Base-by-base conservation (phyloP, 495 filamentous ascomycete genomes). In the Clavariopsis aquatica region DNA sequence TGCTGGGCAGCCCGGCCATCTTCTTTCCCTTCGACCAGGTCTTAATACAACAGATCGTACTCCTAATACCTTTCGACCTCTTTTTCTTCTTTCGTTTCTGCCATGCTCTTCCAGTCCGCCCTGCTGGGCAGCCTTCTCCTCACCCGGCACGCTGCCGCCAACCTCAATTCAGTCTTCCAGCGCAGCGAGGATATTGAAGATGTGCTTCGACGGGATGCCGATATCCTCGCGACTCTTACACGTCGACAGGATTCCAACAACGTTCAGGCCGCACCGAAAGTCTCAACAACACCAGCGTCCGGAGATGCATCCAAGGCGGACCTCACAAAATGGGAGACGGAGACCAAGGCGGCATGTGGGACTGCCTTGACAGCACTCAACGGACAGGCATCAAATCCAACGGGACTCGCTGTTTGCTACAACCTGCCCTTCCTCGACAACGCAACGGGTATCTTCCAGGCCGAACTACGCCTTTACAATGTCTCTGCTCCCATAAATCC, bases 351-450 rank as follows among this genome's bases (percentile, higher is more conserved):
- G 13, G 85, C 86, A 7, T 89, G 86, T 73, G 70, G 66, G 53
- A 73, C 74, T 20, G 73, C 81, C 1, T 71, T 88, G 12, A 65
- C 69, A 4, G 61, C 66, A 13, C 75, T 88, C n/a, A 70, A 76
- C 10, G 72, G 75, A 0, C 62, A 70, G 24, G 81, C 83, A 12
- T 78, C 80, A 4, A 91, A 90, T 55, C 85, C 87, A 2, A 84
- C 87, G 1, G 89, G 89, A 15, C 78, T 89, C n/a, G 84, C 84
- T n/a, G 81, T 87, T 29, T 93, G 89, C 80, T 93, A 91, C 73
- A 93, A 92, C 67, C 68, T 93, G 2, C 84, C 83, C 19, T 79
- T 79, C 23, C 78, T 88, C 49, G 78, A 90, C 73, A 85, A 80
- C 70, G 69, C 65, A 1, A 84, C 81, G 7, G 89, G 89, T 10